Base-by-base conservation (phyloP, 2,329 filamentous ascomycete species). In the Tolypocladium tropicale region DNA sequence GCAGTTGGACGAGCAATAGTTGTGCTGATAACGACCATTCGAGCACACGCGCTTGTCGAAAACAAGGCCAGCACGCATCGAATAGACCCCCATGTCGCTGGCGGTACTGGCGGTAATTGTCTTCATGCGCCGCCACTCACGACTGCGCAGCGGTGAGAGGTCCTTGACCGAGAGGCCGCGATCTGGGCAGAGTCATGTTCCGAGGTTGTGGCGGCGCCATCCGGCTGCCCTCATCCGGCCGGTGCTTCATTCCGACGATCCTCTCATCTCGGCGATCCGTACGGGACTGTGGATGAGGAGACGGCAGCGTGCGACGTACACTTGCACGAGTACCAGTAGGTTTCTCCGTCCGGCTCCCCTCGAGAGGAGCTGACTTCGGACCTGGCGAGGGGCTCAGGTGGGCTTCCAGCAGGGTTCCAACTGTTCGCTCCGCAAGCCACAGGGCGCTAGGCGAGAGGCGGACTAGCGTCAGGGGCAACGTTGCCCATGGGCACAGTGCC, bases 401-500 rank as follows among this genome's bases (percentile, higher is more conserved):
- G 46, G 46, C 46, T 32, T 49, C 46, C 28, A 30, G 10, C 21
- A 18, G 1, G 23, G 14, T 48, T 28, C 41, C 41, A 46, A 28
- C 41, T 28, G 43, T 30, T 30, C 25, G 43, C n/a, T 30, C 43
- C 25, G 16, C 25, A 9, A 30, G 46, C 25, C 25, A 30, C 25
- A 55, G 16, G 52, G 39, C 37, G 56, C 60, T 60, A 61, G 49
- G 41, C 55, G 36, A 16, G 14, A 53, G 23, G 41, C 43, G 55
- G 60, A 49, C 53, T 62, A 62, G 61, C 56, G 61, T 59, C 62
- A 61, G 62, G 62, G 61, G 62, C 55, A 57, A 21, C 49, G 21
- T 30, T 14, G 39, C 51, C 41, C 21, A 9, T 23, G n/a, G n/a
- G 28, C 48, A 53, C 39, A 49, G 54, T 55, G 46, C 46, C 18